Evolutionary conservation across 345 rosid genomes (phyloP).

Genomic region (Hirschfeldia incana): DNA sequence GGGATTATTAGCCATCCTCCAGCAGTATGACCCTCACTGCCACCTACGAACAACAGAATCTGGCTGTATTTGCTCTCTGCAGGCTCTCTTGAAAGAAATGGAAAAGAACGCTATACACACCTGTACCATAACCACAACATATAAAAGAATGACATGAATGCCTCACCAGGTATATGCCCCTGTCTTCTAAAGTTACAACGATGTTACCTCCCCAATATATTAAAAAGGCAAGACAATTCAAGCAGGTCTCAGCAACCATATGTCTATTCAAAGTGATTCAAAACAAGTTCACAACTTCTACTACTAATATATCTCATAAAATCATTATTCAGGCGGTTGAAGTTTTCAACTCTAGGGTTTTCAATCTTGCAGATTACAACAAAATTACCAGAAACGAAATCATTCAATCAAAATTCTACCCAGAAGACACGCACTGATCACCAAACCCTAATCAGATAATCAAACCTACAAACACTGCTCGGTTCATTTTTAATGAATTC

Average conservation of each 20-base stretch:
- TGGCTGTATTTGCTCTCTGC: slow-evolving; percentile 3
- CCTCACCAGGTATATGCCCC: not conserved
- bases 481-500: not conserved
- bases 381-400: slow-evolving; percentile 7
- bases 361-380: slow-evolving; percentile 10
- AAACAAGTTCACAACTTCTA: slow-evolving; percentile 12
- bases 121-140: slow-evolving; percentile 23
- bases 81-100: not conserved
- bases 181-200: not conserved
- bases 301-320: not conserved
- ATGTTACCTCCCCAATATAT: not conserved
- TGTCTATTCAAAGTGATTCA: slow-evolving; percentile 1
- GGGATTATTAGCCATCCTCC: slow-evolving; percentile 73
- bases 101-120: slow-evolving; percentile 10
- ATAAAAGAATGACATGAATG: not conserved
- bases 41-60: slow-evolving; percentile 21
- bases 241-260: slow-evolving; percentile 1
- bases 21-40: slow-evolving; percentile 30
- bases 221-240: not conserved
- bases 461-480: slow-evolving; percentile 1
- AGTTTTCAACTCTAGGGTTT: slow-evolving; percentile 20
- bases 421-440: not conserved
- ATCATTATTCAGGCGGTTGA: not conserved
- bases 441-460: slow-evolving; percentile 36
- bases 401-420: slow-evolving; percentile 20